Percentiles rank a stretch among this genome's conserved stretches.
phyloP scores from a whole-genome alignment of 176 grass and related monocot genomes.

The Avena insularis region DNA sequence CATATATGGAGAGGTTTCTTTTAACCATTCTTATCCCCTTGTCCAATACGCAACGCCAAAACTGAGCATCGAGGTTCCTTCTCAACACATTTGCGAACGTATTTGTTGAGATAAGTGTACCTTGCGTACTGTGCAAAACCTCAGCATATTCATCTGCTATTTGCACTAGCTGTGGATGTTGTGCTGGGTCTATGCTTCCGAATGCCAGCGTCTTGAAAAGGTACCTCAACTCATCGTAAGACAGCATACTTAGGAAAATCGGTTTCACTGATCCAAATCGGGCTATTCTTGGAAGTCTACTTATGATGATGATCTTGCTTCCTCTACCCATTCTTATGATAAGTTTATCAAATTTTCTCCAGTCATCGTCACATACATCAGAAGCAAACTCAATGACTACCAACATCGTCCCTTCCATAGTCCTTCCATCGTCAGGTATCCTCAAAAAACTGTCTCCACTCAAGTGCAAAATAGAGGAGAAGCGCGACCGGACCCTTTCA shows the following conservation, averaged over 20 bases:
- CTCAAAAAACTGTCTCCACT: background rate
- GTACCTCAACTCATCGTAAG: background rate
- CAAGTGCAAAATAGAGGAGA: background rate
- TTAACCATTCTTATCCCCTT: background rate
- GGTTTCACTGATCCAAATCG: background rate
- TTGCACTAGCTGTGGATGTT: background rate
- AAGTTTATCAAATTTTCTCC: background rate
- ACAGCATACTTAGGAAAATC: background rate
- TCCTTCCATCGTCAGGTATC: background rate
- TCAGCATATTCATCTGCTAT: background rate
- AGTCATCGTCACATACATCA: background rate
- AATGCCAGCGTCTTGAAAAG: slow-evolving; percentile 14
- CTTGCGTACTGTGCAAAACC: background rate
- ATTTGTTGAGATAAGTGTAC: background rate
- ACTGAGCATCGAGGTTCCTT: background rate
- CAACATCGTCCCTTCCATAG: background rate
- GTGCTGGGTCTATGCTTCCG: background rate
- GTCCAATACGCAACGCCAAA: background rate
- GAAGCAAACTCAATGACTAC: slow-evolving; percentile 7
- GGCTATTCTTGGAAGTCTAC: background rate
- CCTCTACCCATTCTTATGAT: background rate
- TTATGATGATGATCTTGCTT: background rate
- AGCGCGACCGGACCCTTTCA: background rate
- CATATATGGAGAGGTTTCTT: background rate
- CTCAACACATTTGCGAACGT: background rate